A percentile compares a stretch with the other conserved stretches of the same genome.
Conservation (phyloP, 495 filamentous ascomycete species). For the Hypoxylon cercidicola region DNA sequence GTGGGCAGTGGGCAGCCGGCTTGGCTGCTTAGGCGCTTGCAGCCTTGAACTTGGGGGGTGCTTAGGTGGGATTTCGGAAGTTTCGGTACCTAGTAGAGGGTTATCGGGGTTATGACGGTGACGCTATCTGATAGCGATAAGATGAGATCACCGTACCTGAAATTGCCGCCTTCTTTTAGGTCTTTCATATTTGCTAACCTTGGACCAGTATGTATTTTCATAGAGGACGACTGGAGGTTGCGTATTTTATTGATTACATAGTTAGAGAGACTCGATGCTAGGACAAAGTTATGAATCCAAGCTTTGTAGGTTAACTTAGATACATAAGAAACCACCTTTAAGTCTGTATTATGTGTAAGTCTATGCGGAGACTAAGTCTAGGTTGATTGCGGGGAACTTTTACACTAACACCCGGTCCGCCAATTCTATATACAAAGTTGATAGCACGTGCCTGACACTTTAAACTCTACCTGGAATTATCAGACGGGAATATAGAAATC, state of each 20-base stretch:
- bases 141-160: no score
- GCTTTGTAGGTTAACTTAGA: not conserved
- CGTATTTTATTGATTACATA: no score
- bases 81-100: constrained; percentile 40
- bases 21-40: not conserved
- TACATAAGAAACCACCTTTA: no score
- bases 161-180: no score
- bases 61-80: constrained; percentile 33
- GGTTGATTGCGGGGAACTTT: not conserved
- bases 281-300: no score
- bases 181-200: no score
- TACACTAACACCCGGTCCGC: not conserved
- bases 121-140: constrained; percentile 1
- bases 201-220: no score
- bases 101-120: constrained; percentile 30
- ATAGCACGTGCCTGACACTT: not conserved
- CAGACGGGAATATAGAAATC: no score
- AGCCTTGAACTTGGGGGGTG: not conserved
- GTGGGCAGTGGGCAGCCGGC: not conserved
- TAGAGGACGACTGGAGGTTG: no score
- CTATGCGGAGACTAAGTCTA: constrained; percentile 2
- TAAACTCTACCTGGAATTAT: not conserved
- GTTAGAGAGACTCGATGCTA: no score
- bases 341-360: constrained; percentile 1
- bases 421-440: constrained; percentile 2